phyloP scores from a whole-genome alignment of 1,284 basidiomycete genomes.

The Laetiporus sulphureus region DNA sequence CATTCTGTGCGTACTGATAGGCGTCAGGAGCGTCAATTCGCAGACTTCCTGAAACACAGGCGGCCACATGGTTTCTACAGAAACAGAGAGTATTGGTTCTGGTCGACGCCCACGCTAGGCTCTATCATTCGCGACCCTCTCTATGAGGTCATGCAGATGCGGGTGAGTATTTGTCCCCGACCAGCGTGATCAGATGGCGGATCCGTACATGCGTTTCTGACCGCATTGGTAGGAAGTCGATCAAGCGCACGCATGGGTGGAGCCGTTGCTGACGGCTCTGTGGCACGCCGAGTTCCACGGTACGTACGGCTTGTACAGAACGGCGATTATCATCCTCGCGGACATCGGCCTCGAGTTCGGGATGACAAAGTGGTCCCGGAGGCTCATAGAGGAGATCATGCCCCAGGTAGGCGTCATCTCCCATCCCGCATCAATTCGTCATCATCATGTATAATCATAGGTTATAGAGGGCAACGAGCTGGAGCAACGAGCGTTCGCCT shows the following conservation, averaged over 20 bases:
- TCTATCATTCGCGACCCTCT: conserved; percentile 56
- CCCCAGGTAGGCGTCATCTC: conserved; percentile 49
- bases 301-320: conserved; percentile 57
- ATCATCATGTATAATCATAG: conserved; percentile 29
- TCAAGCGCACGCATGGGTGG: conserved; percentile 55
- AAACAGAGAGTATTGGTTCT: conserved; percentile 47
- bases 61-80: conserved; percentile 46
- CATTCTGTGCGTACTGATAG: conserved; percentile 21
- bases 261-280: conserved; percentile 59
- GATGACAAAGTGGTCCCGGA: conserved; percentile 57
- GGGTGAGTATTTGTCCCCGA: conserved; percentile 33
- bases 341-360: conserved; percentile 72
- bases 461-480: conserved; percentile 63
- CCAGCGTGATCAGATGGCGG: background rate
- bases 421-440: background rate
- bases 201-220: conserved; percentile 8
- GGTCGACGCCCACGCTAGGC: conserved; percentile 23
- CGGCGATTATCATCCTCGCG: conserved; percentile 61
- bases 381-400: conserved; percentile 67
- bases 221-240: conserved; percentile 44
- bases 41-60: conserved; percentile 55
- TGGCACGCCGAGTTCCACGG: conserved; percentile 79
- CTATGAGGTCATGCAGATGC: conserved; percentile 55
- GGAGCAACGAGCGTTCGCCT: conserved; percentile 70
- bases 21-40: conserved; percentile 57